Conservation (phyloP, 2,329 filamentous ascomycete genomes). For the Cytospora piceae region DNA sequence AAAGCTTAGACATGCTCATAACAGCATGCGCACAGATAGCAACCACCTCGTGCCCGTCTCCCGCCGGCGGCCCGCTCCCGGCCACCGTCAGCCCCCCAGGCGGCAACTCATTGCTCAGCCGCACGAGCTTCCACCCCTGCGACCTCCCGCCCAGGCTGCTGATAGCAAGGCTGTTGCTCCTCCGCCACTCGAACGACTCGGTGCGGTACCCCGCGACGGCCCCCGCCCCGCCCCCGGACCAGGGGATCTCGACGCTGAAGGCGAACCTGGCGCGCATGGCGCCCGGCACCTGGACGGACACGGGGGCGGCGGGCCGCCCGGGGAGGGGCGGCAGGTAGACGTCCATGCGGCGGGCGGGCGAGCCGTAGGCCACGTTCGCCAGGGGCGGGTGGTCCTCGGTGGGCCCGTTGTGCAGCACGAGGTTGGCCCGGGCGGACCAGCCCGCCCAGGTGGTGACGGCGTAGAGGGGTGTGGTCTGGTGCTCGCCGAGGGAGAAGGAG, state of each 20-base stretch:
- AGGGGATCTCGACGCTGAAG: constrained; percentile 43
- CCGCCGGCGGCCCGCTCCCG: constrained; percentile 33
- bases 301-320: constrained; percentile 27
- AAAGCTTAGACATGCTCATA: constrained; percentile 41
- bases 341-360: constrained; percentile 30
- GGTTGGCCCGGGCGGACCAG: constrained; percentile 36
- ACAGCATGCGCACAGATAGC: constrained; percentile 42
- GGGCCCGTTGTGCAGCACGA: constrained; percentile 43
- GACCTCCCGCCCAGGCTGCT: constrained; percentile 38
- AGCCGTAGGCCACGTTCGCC: constrained; percentile 35
- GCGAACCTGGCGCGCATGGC: constrained; percentile 4
- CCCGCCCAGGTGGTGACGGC: constrained; percentile 37
- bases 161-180: constrained; percentile 42
- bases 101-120: constrained; percentile 36
- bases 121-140: constrained; percentile 48
- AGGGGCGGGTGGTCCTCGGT: constrained; percentile 37
- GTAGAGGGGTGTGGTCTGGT: constrained; percentile 40
- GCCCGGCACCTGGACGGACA: constrained; percentile 24
- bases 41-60: constrained; percentile 48
- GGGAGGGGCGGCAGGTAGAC: constrained; percentile 39
- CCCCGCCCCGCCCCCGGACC: constrained; percentile 25
- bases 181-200: constrained; percentile 50
- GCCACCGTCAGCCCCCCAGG: constrained; percentile 27
- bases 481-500: constrained; percentile 38
- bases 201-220: constrained; percentile 22